A percentile compares a stretch with the other conserved stretches of the same genome.
Conservation (phyloP, 1,284 basidiomycete genomes). For the Xerocomus minutiporus region DNA sequence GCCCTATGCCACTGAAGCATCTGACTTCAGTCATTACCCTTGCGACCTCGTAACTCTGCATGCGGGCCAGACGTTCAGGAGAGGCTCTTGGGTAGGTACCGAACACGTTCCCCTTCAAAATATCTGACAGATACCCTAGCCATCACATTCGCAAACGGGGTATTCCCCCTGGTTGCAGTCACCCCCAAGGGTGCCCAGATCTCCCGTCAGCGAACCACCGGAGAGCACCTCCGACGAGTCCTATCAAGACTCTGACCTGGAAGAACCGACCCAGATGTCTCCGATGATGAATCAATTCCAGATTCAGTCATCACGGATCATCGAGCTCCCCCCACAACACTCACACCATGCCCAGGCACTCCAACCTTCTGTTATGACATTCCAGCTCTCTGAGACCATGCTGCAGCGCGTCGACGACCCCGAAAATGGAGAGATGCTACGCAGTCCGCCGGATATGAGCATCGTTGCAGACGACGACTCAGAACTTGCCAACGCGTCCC, state of each 20-base stretch:
- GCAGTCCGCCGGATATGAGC: conserved; percentile 16
- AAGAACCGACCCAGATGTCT: conserved; percentile 29
- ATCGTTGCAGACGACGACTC: conserved; percentile 14
- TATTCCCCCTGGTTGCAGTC: conserved; percentile 17
- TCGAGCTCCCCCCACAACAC: conserved; percentile 7
- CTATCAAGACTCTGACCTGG: conserved; percentile 29
- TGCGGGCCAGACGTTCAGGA: conserved; percentile 18
- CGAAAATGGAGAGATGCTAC: conserved; percentile 23
- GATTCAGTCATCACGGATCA: conserved; percentile 17
- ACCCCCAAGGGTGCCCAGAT: conserved; percentile 14
- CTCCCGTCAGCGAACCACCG: conserved; percentile 32
- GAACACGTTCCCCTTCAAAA: background rate
- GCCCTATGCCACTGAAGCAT: conserved; percentile 15
- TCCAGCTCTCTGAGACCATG: conserved; percentile 26
- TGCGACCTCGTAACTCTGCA: conserved; percentile 13
- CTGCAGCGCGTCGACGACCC: conserved; percentile 29
- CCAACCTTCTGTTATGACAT: conserved; percentile 30
- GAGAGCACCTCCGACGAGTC: conserved; percentile 34
- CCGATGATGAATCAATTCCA: conserved; percentile 35
- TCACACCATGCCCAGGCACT: conserved; percentile 14
- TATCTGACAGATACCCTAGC: conserved; percentile 22
- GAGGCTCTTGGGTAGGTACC: conserved; percentile 26
- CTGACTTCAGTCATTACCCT: conserved; percentile 11
- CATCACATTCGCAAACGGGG: conserved; percentile 17
- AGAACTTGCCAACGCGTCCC: conserved; percentile 8